Percentiles rank a stretch among this genome's conserved stretches.
Conservation (phyloP, 352 stramenopile species). For the Pythium pectinolyticum region DNA sequence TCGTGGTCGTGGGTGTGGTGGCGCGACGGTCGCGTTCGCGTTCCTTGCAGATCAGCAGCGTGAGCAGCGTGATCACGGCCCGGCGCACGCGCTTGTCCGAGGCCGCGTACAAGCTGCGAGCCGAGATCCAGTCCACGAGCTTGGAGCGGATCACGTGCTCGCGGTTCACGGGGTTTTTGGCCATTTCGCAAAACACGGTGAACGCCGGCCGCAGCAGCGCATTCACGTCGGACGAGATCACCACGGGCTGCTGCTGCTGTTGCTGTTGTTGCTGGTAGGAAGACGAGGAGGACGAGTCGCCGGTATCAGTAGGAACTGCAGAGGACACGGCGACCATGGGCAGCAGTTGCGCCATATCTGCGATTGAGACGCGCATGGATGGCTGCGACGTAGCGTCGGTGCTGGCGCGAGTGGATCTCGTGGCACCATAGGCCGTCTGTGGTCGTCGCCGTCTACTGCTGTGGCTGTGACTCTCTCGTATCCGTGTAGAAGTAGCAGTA, state of each 20-base stretch:
- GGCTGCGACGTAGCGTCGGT: too few relatives aligned
- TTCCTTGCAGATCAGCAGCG: slow-evolving; percentile 59
- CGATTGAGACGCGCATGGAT: background rate
- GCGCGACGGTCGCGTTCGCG: slow-evolving; percentile 36
- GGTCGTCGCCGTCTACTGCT: slow-evolving; percentile 2
- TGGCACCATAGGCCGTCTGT: slow-evolving; percentile 5
- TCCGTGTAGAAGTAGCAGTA: too few relatives aligned
- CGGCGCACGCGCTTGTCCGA: slow-evolving; percentile 62
- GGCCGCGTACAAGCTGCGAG: slow-evolving; percentile 51
- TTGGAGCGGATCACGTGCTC: slow-evolving; percentile 66
- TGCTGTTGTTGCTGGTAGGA: background rate
- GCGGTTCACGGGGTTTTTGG: slow-evolving; percentile 52
- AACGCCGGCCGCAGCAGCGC: slow-evolving; percentile 44
- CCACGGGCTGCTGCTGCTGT: background rate
- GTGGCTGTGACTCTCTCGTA: too few relatives aligned
- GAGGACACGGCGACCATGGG: slow-evolving; percentile 13
- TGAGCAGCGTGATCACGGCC: slow-evolving; percentile 57
- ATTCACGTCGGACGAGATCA: slow-evolving; percentile 28
- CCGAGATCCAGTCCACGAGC: slow-evolving; percentile 56
- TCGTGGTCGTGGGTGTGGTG: too few relatives aligned
- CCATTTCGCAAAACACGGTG: slow-evolving; percentile 61
- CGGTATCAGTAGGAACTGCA: too few relatives aligned
- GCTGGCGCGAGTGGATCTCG: too few relatives aligned
- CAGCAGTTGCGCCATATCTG: background rate
- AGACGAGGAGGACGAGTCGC: background rate